Evolutionary conservation across 768 basidiomycete species (phyloP).

Genomic region (Russula compacta): DNA sequence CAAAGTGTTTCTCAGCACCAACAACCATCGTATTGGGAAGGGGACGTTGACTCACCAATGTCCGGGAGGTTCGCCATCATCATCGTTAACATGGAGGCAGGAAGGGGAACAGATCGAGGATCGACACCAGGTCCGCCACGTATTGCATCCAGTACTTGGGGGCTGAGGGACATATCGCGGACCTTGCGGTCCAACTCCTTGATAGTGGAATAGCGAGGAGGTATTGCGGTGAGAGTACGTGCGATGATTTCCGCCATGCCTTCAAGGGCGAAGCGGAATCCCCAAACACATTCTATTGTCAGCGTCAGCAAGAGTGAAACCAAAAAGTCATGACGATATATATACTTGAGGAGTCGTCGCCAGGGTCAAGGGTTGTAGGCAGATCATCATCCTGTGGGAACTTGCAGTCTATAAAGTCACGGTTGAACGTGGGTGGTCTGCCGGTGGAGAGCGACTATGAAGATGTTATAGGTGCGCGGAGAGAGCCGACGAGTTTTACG

Average conservation of each 20-base stretch:
- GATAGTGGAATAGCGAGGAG: constrained; percentile 46
- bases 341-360: constrained; percentile 21
- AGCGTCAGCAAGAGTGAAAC: background rate
- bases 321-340: constrained; percentile 1
- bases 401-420: constrained; percentile 58
- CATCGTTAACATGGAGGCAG: constrained; percentile 33
- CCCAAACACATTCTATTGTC: constrained; percentile 48
- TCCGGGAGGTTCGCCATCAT: constrained; percentile 31
- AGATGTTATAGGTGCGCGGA: background rate
- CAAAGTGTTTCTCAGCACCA: background rate
- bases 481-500: constrained; percentile 16
- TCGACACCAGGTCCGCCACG: constrained; percentile 25
- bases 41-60: constrained; percentile 26
- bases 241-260: constrained; percentile 55
- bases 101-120: constrained; percentile 19
- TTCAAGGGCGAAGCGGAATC: constrained; percentile 54
- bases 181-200: constrained; percentile 47
- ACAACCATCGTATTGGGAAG: constrained; percentile 32
- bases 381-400: constrained; percentile 39
- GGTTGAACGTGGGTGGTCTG: constrained; percentile 58
- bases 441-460: constrained; percentile 58
- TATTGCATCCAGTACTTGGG: constrained; percentile 35
- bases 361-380: constrained; percentile 22
- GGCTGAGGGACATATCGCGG: constrained; percentile 48
- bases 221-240: constrained; percentile 52